These are phyloP conservation scores for Sporothrix sp. DNA, from an alignment of 2,329 filamentous ascomycete species.

Conservation along the genomic window DNA sequence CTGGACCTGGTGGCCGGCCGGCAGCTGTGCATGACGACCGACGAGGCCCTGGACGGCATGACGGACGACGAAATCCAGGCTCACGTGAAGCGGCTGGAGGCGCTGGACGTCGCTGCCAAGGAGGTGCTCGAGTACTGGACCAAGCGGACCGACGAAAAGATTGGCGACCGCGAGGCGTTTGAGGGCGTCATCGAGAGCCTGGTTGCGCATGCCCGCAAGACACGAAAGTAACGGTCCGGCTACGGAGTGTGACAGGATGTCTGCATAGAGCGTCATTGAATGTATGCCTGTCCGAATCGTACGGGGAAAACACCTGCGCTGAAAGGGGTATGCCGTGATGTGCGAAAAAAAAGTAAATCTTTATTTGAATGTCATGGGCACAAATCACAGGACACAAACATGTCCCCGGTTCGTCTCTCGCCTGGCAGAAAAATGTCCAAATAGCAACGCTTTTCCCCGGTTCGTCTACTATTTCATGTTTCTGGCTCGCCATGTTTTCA, in stretches of 20 bases:
- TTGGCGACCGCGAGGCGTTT: slow-evolving; percentile 86
- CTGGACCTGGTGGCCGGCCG: slow-evolving; percentile 71
- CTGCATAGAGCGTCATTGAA: no score
- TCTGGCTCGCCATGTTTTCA: not conserved
- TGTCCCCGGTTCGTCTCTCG: not conserved
- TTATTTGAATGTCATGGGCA: slow-evolving; percentile 5
- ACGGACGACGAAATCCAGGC: slow-evolving; percentile 64
- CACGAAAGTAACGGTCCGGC: slow-evolving; percentile 68
- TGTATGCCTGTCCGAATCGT: no score
- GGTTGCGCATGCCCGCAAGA: slow-evolving; percentile 80
- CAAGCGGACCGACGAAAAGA: slow-evolving; percentile 71
- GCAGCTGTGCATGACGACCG: slow-evolving; percentile 73
- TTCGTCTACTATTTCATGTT: slow-evolving; percentile 1
- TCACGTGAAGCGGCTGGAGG: slow-evolving; percentile 61
- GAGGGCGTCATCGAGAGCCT: slow-evolving; percentile 96
- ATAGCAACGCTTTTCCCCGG: slow-evolving; percentile 6
- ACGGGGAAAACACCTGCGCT: not conserved
- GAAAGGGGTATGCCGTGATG: not conserved
- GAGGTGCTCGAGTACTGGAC: slow-evolving; percentile 83
- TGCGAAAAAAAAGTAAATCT: not conserved
- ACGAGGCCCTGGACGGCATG: slow-evolving; percentile 70
- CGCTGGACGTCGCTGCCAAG: slow-evolving; percentile 60
- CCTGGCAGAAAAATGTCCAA: slow-evolving; percentile 1
- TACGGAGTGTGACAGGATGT: no score
- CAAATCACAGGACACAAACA: not conserved